A percentile compares a stretch with the other conserved stretches of the same genome.
phyloP scores from a whole-genome alignment of 495 filamentous ascomycete genomes.

The Hyaloscypha finlandica region DNA sequence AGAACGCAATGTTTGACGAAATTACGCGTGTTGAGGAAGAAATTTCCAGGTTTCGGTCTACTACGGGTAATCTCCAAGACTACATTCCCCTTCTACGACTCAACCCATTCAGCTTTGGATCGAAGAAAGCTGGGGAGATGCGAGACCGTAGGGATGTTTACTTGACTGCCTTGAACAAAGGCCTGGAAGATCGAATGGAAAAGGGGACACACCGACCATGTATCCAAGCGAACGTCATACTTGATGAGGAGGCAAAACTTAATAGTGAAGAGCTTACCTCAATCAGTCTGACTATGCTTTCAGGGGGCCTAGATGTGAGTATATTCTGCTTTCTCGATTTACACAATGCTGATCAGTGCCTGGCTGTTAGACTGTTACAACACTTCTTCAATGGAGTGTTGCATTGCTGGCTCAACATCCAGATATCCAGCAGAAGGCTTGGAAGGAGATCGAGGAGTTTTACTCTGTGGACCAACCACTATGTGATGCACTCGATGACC shows the following conservation, averaged over 20 bases:
- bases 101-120: conserved; percentile 55
- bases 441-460: conserved; percentile 53
- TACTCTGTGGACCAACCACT: conserved; percentile 55
- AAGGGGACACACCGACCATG: conserved; percentile 62
- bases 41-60: conserved; percentile 59
- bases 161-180: conserved; percentile 50
- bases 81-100: conserved; percentile 62
- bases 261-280: conserved; percentile 59
- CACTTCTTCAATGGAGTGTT: conserved; percentile 63
- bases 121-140: conserved; percentile 56
- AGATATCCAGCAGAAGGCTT: conserved; percentile 62
- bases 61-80: conserved; percentile 64
- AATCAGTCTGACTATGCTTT: conserved; percentile 65
- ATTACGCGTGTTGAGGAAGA: conserved; percentile 65
- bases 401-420: conserved; percentile 56
- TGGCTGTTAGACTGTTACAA: conserved; percentile 51
- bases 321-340: background rate
- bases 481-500: conserved; percentile 60
- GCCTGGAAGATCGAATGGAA: conserved; percentile 57
- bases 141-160: conserved; percentile 62
- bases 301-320: conserved; percentile 55
- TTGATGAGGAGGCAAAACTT: conserved; percentile 60
- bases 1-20: conserved; percentile 61
- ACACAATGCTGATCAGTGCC: background rate
- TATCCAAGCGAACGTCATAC: conserved; percentile 64